phyloP scores from a whole-genome alignment of 257 asterid genomes.

The Nicotiana benthamiana region DNA sequence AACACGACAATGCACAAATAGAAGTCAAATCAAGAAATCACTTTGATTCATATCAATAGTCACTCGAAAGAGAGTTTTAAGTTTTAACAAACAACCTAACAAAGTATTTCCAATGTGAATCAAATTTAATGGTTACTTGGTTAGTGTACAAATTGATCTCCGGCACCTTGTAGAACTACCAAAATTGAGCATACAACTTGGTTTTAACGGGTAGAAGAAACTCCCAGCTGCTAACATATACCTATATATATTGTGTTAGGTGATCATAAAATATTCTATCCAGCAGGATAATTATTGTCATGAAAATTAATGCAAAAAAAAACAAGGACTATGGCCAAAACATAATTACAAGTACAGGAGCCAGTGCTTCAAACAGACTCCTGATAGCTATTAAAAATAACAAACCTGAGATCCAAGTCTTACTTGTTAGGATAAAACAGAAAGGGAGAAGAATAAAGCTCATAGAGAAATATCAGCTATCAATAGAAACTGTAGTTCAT shows the following conservation, averaged over 20 bases:
- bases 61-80: neutral
- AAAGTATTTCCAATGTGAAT: neutral
- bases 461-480: neutral
- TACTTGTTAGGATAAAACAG: neutral
- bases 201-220: neutral
- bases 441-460: neutral
- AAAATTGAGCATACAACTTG: neutral
- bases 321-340: neutral
- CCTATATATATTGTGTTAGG: neutral
- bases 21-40: neutral
- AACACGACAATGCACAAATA: neutral
- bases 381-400: neutral
- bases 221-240: neutral
- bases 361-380: neutral
- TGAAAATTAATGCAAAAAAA: neutral
- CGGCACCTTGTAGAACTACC: neutral
- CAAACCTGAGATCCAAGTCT: neutral
- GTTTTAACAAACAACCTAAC: neutral
- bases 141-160: neutral
- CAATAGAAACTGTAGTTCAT: neutral
- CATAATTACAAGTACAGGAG: neutral
- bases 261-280: neutral
- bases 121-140: neutral
- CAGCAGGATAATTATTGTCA: neutral
- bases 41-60: neutral